A percentile compares a stretch with the other conserved stretches of the same genome.
Evolutionary conservation across 345 rosid species (phyloP).

Genomic region (Syzygium grande): DNA sequence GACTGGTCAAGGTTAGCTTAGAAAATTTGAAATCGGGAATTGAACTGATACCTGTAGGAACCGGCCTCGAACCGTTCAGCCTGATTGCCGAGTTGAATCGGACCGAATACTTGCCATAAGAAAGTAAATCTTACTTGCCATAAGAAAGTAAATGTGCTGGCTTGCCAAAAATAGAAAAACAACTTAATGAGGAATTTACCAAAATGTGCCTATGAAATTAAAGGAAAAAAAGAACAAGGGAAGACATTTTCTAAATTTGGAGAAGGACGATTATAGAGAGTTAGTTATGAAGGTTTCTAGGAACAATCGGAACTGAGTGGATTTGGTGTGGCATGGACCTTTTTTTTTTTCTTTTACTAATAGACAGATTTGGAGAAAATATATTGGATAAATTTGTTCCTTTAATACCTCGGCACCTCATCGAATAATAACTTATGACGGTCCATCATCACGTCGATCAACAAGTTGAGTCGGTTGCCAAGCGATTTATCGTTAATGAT

Average conservation of each 20-base stretch:
- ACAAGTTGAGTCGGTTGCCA: background rate
- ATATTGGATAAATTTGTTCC: background rate
- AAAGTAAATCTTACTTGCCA: background rate
- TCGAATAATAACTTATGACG: background rate
- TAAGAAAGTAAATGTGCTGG: background rate
- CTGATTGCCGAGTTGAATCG: accelerated
- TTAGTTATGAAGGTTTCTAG: background rate
- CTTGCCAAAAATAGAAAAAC: background rate
- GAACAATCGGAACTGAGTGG: background rate
- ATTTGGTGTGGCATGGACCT: background rate
- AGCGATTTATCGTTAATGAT: background rate
- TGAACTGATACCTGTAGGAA: accelerated
- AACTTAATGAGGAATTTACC: background rate
- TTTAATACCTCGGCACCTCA: background rate
- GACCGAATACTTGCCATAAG: accelerated
- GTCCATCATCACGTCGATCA: background rate
- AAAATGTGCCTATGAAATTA: background rate
- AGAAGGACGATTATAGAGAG: background rate
- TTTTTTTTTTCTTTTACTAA: background rate
- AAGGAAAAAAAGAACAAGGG: background rate
- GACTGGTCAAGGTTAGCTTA: accelerated
- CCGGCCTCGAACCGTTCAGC: accelerated
- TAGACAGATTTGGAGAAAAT: background rate
- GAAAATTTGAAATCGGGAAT: background rate
- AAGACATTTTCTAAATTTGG: background rate